phyloP scores from a whole-genome alignment of 148 eudicot species.

The Drosera capensis region DNA sequence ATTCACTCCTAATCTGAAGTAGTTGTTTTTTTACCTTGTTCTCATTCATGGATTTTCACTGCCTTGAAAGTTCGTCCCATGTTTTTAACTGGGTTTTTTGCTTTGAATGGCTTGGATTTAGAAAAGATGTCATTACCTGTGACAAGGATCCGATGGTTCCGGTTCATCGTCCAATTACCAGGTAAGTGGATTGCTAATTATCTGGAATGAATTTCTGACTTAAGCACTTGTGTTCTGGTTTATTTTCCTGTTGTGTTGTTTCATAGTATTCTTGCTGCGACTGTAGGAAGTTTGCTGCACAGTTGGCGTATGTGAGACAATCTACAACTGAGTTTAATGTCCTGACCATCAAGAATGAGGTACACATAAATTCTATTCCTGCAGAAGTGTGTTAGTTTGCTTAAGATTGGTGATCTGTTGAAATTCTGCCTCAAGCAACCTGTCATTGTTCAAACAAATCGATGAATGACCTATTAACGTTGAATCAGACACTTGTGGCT shows the following conservation, averaged over 20 bases:
- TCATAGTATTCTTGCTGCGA: constrained; percentile 4
- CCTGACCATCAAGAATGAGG: not conserved
- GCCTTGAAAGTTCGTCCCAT: constrained; percentile 6
- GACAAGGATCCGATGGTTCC: constrained; percentile 22
- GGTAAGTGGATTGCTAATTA: constrained; percentile 21
- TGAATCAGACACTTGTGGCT: no score
- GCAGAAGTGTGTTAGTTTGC: not conserved
- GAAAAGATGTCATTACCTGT: constrained; percentile 25
- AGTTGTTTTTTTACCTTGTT: constrained; percentile 1
- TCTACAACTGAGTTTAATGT: constrained; percentile 30
- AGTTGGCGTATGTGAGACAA: constrained; percentile 26
- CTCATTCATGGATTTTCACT: not conserved
- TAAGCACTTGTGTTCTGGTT: not conserved
- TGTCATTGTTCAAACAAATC: no score
- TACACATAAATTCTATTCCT: not conserved
- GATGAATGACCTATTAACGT: no score
- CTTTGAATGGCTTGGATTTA: constrained; percentile 9
- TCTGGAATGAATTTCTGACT: not conserved
- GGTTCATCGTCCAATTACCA: constrained; percentile 53
- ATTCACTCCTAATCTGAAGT: constrained; percentile 2
- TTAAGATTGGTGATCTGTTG: not conserved
- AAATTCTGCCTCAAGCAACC: no score
- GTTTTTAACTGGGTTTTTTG: not conserved
- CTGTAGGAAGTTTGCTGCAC: constrained; percentile 52
- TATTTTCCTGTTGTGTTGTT: not conserved